These are phyloP conservation scores for Mortierella sp. DNA, from an alignment of 371 early-diverging fungal genomes.

Conservation along the genomic window DNA sequence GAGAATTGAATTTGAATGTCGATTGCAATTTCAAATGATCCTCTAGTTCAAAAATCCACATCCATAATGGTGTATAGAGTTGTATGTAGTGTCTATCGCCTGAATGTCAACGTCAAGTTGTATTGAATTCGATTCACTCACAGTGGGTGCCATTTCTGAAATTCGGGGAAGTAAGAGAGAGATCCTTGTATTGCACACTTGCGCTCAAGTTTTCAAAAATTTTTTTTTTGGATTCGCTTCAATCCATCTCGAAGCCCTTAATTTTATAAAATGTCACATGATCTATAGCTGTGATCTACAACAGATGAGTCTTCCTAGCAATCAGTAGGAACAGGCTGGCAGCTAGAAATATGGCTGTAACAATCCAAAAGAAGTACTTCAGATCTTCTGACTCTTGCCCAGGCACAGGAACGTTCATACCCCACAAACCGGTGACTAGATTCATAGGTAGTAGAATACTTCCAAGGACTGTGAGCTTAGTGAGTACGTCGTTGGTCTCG, in stretches of 20 bases:
- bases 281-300: slow-evolving; percentile 6
- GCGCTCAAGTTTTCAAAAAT: slow-evolving; percentile 15
- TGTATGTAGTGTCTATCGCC: too few species aligned
- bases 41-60: neutral
- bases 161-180: slow-evolving; percentile 54
- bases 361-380: slow-evolving; percentile 86
- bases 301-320: slow-evolving; percentile 37
- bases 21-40: neutral
- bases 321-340: slow-evolving; percentile 37
- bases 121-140: slow-evolving; percentile 37
- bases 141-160: slow-evolving; percentile 58
- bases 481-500: slow-evolving; percentile 92
- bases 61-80: neutral
- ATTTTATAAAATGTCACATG: neutral
- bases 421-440: slow-evolving; percentile 84
- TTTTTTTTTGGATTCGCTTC: slow-evolving; percentile 27
- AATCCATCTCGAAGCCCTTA: slow-evolving; percentile 23
- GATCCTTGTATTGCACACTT: slow-evolving; percentile 25
- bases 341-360: slow-evolving; percentile 62
- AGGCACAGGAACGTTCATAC: slow-evolving; percentile 91
- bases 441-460: slow-evolving; percentile 94
- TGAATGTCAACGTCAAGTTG: neutral
- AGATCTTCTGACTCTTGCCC: slow-evolving; percentile 75
- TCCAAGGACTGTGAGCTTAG: slow-evolving; percentile 92
- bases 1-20: neutral